These are phyloP conservation scores for Pisolithus orientalis DNA, from an alignment of 768 basidiomycete species.

Conservation along the genomic window DNA sequence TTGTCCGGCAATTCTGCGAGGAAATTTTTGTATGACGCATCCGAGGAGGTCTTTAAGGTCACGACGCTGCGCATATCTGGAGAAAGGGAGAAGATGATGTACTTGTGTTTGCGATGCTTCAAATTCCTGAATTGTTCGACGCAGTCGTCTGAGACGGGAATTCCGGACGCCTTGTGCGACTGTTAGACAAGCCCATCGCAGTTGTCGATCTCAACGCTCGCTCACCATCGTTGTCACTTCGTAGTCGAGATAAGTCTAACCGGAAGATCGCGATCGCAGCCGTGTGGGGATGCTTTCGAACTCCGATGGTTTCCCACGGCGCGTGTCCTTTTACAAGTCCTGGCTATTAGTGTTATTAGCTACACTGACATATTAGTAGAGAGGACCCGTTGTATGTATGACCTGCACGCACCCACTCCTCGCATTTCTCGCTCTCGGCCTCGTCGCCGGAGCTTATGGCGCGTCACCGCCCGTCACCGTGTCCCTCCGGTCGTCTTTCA, in stretches of 20 bases:
- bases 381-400: too few species aligned
- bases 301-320: too few species aligned
- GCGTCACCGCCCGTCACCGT: conserved; percentile 26
- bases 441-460: conserved; percentile 9
- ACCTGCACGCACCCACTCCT: too few species aligned
- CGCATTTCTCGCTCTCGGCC: too few species aligned
- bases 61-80: conserved; percentile 62
- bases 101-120: conserved; percentile 56
- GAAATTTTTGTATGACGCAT: conserved; percentile 64
- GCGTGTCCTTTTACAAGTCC: too few species aligned
- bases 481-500: conserved; percentile 24
- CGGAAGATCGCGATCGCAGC: neutral
- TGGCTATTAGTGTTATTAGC: too few species aligned
- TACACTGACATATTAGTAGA: too few species aligned
- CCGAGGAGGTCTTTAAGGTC: conserved; percentile 57
- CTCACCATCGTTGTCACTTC: conserved; percentile 19
- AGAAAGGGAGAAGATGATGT: conserved; percentile 75
- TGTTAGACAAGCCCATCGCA: neutral
- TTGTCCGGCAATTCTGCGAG: conserved; percentile 62
- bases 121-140: conserved; percentile 12
- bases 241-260: neutral
- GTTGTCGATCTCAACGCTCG: neutral
- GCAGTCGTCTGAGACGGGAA: conserved; percentile 54
- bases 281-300: too few species aligned
- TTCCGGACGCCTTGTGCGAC: conserved; percentile 23